phyloP scores from a whole-genome alignment of 306 rosid genomes.

The Vachellia collinsii region DNA sequence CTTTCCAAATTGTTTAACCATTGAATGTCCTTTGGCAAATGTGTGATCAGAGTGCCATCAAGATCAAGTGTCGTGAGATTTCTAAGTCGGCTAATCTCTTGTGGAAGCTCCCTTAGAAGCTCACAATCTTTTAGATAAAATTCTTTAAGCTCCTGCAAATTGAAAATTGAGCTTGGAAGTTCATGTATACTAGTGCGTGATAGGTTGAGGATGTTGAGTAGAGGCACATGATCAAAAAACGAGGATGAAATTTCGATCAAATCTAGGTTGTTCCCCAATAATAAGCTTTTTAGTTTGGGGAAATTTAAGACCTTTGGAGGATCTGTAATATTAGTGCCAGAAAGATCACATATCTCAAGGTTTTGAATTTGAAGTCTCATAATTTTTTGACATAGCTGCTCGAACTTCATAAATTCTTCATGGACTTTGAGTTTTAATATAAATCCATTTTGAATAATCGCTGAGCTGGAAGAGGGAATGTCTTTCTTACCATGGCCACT shows the following conservation, averaged over 20 bases:
- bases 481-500: neutral
- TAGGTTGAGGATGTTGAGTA: neutral
- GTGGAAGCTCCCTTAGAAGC: neutral
- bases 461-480: neutral
- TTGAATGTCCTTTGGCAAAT: neutral
- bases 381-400: neutral
- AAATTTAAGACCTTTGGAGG: neutral
- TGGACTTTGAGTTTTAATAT: too few relatives aligned
- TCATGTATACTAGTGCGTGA: neutral
- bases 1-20: neutral
- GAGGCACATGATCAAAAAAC: neutral
- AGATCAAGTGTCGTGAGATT: slow-evolving; percentile 2
- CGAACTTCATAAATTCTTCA: too few relatives aligned
- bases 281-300: neutral
- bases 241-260: neutral
- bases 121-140: neutral
- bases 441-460: neutral
- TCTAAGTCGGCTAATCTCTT: neutral
- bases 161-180: neutral
- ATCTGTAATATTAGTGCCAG: neutral
- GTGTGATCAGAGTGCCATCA: neutral
- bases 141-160: neutral
- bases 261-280: neutral
- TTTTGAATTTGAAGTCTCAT: neutral
- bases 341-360: neutral